These are phyloP conservation scores for Isatis tinctoria DNA, from an alignment of 345 rosid species.

Conservation along the genomic window DNA sequence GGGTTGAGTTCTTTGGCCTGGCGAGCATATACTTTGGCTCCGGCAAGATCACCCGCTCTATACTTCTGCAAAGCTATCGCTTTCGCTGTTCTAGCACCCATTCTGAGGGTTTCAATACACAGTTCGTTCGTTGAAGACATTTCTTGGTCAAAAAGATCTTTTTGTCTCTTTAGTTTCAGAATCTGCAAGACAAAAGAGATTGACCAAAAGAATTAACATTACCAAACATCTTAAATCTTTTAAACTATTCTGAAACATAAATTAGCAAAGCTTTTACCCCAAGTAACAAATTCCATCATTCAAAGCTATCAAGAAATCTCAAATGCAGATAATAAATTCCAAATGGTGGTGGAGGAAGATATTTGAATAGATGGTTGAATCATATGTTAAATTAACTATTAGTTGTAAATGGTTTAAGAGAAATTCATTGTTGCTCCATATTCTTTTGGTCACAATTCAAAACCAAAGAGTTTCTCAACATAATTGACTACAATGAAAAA, in stretches of 20 bases:
- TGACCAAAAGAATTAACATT: background rate
- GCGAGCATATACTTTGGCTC: constrained; percentile 39
- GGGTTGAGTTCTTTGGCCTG: constrained; percentile 39
- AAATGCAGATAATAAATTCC: too few species aligned
- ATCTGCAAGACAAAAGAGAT: background rate
- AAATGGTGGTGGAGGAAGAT: too few species aligned
- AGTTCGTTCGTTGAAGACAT: background rate
- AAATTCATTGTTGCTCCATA: too few species aligned
- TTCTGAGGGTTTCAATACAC: constrained; percentile 31
- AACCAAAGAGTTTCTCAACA: too few species aligned
- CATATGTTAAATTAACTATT: too few species aligned
- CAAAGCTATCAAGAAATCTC: background rate
- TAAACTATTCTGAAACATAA: background rate
- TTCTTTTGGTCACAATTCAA: too few species aligned
- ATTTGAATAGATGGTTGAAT: too few species aligned
- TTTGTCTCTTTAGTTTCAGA: background rate
- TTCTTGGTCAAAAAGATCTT: background rate
- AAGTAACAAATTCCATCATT: background rate
- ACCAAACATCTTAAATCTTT: background rate
- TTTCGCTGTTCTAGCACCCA: constrained; percentile 42
- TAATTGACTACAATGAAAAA: too few species aligned
- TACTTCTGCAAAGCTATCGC: constrained; percentile 47
- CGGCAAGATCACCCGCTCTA: constrained; percentile 32
- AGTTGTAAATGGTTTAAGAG: too few species aligned
- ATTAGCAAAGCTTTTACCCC: too few species aligned